Evolutionary conservation across 1,284 basidiomycete species (phyloP).

Genomic region (Exsudoporus floridanus): DNA sequence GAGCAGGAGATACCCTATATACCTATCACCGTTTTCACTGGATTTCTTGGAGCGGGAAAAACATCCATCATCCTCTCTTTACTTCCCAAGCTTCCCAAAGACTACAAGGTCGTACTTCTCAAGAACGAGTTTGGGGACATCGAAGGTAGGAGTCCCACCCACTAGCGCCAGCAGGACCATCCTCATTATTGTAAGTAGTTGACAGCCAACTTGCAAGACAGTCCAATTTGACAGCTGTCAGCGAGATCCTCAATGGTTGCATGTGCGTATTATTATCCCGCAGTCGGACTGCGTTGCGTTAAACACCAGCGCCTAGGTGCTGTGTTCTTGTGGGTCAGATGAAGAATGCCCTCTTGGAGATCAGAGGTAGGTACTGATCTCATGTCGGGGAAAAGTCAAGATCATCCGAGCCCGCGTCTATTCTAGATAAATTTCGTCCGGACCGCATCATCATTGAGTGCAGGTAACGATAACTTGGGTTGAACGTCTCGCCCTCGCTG

Average conservation of each 20-base stretch:
- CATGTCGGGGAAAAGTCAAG: background rate
- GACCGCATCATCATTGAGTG: constrained; percentile 92
- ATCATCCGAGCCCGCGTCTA: background rate
- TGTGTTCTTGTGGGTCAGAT: constrained; percentile 91
- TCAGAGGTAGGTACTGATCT: constrained; percentile 55
- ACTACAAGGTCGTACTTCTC: constrained; percentile 82
- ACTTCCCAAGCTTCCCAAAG: constrained; percentile 73
- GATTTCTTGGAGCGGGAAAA: constrained; percentile 75
- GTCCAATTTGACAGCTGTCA: constrained; percentile 79
- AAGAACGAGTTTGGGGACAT: constrained; percentile 90
- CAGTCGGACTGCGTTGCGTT: background rate
- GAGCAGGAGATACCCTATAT: constrained; percentile 38
- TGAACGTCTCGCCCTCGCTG: constrained; percentile 1
- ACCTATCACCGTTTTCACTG: constrained; percentile 84
- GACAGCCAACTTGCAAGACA: constrained; percentile 86
- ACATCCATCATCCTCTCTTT: constrained; percentile 82
- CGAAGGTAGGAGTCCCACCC: constrained; percentile 49
- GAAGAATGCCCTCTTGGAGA: constrained; percentile 84
- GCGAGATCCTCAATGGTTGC: constrained; percentile 91
- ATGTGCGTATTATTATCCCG: constrained; percentile 51
- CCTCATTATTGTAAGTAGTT: constrained; percentile 45
- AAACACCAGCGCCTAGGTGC: constrained; percentile 52
- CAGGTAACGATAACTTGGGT: constrained; percentile 57
- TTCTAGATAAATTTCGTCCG: constrained; percentile 71
- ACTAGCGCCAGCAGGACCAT: background rate